Evolutionary conservation across 441 rosid genomes (phyloP).

Genomic region (Dalechampia spathulata): DNA sequence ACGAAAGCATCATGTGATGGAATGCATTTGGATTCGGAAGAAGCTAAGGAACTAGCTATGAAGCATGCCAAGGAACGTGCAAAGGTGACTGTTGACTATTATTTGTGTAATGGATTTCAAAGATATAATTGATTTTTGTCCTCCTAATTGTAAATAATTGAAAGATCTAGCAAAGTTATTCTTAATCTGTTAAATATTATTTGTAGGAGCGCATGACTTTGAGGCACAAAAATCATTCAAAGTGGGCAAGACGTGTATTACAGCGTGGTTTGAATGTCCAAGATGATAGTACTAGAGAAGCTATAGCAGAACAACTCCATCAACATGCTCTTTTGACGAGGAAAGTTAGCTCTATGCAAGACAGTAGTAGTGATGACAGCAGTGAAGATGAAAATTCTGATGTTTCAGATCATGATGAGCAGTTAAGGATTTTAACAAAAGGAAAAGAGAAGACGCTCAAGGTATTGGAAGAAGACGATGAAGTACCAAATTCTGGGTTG

Average conservation of each 20-base stretch:
- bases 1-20: slow-evolving; percentile 36
- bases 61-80: slow-evolving; percentile 75
- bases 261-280: slow-evolving; percentile 62
- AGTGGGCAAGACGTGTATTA: slow-evolving; percentile 72
- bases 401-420: slow-evolving; percentile 46
- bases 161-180: neutral
- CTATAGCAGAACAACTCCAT: slow-evolving; percentile 77
- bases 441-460: slow-evolving; percentile 70
- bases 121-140: neutral
- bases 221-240: slow-evolving; percentile 75
- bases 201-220: slow-evolving; percentile 78
- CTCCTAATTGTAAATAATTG: neutral
- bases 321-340: slow-evolving; percentile 68
- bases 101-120: neutral
- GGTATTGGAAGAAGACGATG: slow-evolving; percentile 56
- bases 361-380: slow-evolving; percentile 69
- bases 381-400: slow-evolving; percentile 39
- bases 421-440: slow-evolving; percentile 45
- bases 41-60: slow-evolving; percentile 69
- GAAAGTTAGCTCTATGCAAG: slow-evolving; percentile 67
- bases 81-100: slow-evolving; percentile 43
- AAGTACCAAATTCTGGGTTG: slow-evolving; percentile 63
- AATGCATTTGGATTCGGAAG: slow-evolving; percentile 70
- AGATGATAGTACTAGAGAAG: slow-evolving; percentile 80
- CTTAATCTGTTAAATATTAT: slow-evolving; percentile 11